These are phyloP conservation scores for Paraphaeosphaeria minitans DNA, from an alignment of 2,329 filamentous ascomycete species.

Conservation along the genomic window DNA sequence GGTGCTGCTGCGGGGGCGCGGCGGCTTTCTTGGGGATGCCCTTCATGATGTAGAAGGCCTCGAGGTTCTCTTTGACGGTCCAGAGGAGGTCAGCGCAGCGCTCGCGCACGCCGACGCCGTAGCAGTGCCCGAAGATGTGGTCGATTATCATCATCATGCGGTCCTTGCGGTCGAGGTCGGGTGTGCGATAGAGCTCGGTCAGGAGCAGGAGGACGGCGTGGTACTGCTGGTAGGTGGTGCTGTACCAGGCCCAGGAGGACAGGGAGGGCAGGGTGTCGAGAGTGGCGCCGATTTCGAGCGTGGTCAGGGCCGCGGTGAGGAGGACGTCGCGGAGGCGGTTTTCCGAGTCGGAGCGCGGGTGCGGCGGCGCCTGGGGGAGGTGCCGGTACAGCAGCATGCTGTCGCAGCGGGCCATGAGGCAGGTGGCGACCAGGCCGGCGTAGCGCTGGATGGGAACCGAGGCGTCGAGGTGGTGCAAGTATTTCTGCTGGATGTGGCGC, in stretches of 20 bases:
- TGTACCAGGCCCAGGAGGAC: slow-evolving; percentile 45
- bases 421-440: slow-evolving; percentile 44
- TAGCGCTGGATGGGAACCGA: slow-evolving; percentile 43
- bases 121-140: slow-evolving; percentile 48
- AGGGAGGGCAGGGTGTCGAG: slow-evolving; percentile 45
- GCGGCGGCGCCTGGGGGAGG: slow-evolving; percentile 41
- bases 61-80: slow-evolving; percentile 47
- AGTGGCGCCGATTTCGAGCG: slow-evolving; percentile 46
- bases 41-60: slow-evolving; percentile 47
- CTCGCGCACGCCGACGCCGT: slow-evolving; percentile 43
- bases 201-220: slow-evolving; percentile 44
- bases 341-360: slow-evolving; percentile 43
- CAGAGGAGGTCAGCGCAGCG: slow-evolving; percentile 43
- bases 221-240: slow-evolving; percentile 47
- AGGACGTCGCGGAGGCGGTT: slow-evolving; percentile 45
- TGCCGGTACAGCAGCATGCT: slow-evolving; percentile 48
- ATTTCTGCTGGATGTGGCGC: slow-evolving; percentile 41
- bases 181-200: slow-evolving; percentile 46
- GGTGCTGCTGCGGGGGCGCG: slow-evolving; percentile 34
- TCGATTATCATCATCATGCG: slow-evolving; percentile 48
- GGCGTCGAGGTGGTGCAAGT: slow-evolving; percentile 42
- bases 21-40: slow-evolving; percentile 39
- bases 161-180: slow-evolving; percentile 41
- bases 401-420: slow-evolving; percentile 47
- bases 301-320: slow-evolving; percentile 43